Conservation (phyloP, 2,329 filamentous ascomycete genomes). For the Triangularia verruculosa region DNA sequence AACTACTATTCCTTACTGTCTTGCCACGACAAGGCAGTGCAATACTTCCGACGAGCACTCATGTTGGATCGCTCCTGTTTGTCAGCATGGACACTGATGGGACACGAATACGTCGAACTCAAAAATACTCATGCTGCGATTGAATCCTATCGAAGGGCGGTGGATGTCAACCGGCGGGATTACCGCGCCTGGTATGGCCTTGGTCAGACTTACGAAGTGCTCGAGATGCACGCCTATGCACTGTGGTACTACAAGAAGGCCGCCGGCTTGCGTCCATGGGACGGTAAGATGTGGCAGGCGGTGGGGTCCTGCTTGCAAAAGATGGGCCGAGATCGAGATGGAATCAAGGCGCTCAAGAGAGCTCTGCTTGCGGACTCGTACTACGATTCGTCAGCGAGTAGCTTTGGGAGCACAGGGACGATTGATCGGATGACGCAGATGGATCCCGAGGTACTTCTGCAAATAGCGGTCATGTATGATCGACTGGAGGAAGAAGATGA, state of each 20-base stretch:
- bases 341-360: conserved; percentile 91
- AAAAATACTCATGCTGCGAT: conserved; percentile 98
- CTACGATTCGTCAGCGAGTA: conserved; percentile 63
- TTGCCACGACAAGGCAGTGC: conserved; percentile 94
- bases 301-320: conserved; percentile 89
- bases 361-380: conserved; percentile 85
- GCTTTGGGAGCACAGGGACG: conserved; percentile 47
- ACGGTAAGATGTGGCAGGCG: conserved; percentile 98
- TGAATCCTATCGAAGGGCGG: conserved; percentile 90
- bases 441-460: conserved; percentile 85
- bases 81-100: conserved; percentile 97
- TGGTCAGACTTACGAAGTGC: conserved; percentile 93
- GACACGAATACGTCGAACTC: conserved; percentile 96
- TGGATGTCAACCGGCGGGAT: conserved; percentile 93
- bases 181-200: conserved; percentile 98
- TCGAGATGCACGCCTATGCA: conserved; percentile 97
- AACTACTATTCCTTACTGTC: conserved; percentile 96
- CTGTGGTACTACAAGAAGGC: conserved; percentile 98
- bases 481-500: conserved; percentile 72
- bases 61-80: conserved; percentile 87
- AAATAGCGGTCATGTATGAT: conserved; percentile 89
- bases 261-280: conserved; percentile 87
- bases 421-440: conserved; percentile 58
- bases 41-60: conserved; percentile 92
- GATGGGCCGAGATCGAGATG: conserved; percentile 82